Base-by-base conservation (phyloP, 2,329 filamentous ascomycete species). In the Fusarium drepaniforme region DNA sequence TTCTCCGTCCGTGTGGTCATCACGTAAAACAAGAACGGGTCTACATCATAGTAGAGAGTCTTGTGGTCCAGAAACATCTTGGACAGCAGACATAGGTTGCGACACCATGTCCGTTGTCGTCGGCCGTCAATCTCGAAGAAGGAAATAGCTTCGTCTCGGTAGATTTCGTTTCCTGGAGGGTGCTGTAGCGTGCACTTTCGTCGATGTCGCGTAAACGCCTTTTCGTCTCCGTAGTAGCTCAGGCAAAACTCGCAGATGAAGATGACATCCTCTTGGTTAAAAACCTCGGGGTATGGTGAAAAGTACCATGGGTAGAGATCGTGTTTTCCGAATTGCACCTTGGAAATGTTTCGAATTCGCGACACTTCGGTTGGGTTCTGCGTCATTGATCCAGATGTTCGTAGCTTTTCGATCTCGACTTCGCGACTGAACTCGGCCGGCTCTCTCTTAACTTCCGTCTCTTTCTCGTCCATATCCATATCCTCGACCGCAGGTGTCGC, bases 271-370 rank as follows among this genome's bases (percentile, higher is more conserved):
- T 93, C 93, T 77, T 97, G 93, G 25, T 93, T 93, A 82, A 97
- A 98, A 3, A 92, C 88, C 80, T 97, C 93, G 0, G 97, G 97
- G 79, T 99, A 99, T 0, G 97, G 97, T 7, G 95, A 98, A 85
- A 99, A 99, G 83, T 99, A 99, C 97, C 97, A 99, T 0, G 97
- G 97, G 82, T 97, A 97, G 51, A 99, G 90, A 79, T 98, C 95
- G 81, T 92, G 93, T 77, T 93, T 92, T 53, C 97, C 97, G 88
- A 99, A 98, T 82, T 98, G 96, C 5, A 99, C 93, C 76, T 93
- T 96, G 65, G 94, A 94, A 75, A 99, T 92, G 81, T 99, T 99
- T 80, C 97, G 93, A 66, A 99, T 97, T 64, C 97, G 93, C 28
- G 96, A 96, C 71, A 99, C 95, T 81, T 99, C 97, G 15, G 96